phyloP scores from a whole-genome alignment of 2,329 filamentous ascomycete genomes.

The Penicillium sp. region DNA sequence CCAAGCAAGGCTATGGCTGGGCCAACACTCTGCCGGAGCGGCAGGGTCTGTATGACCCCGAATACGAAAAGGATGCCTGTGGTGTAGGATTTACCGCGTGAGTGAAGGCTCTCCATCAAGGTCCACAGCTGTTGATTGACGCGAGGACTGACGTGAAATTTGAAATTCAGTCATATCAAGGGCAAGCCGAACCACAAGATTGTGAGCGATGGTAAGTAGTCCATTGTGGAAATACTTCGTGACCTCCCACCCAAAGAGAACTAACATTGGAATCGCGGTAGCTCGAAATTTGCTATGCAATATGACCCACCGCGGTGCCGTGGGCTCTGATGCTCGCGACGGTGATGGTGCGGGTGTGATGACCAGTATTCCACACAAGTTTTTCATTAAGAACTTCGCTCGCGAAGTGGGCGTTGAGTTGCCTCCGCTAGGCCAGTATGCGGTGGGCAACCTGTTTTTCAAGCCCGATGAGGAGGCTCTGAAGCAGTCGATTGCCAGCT shows the following conservation, averaged over 20 bases:
- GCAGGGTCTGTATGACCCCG: conserved; percentile 96
- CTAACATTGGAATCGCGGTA: no score
- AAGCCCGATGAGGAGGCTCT: conserved; percentile 89
- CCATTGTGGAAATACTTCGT: neutral
- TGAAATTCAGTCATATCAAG: conserved; percentile 74
- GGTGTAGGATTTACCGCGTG: conserved; percentile 98
- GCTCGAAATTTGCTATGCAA: conserved; percentile 94
- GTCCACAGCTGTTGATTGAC: conserved; percentile 10
- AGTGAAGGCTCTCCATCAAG: conserved; percentile 33
- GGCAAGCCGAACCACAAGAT: conserved; percentile 97
- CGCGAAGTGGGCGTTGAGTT: conserved; percentile 82
- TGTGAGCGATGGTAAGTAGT: conserved; percentile 81
- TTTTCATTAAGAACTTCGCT: conserved; percentile 98
- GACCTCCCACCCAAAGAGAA: neutral
- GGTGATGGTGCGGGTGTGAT: conserved; percentile 98
- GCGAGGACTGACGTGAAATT: conserved; percentile 8
- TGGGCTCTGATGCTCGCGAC: conserved; percentile 95
- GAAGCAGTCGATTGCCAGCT: conserved; percentile 82
- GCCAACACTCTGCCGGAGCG: conserved; percentile 92
- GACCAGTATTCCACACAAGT: conserved; percentile 97
- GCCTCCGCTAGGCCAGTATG: conserved; percentile 86
- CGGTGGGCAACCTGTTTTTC: conserved; percentile 96
- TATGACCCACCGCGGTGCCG: conserved; percentile 99
- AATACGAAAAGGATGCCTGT: conserved; percentile 96
- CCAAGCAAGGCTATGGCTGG: conserved; percentile 73